Conservation (phyloP, 2,329 filamentous ascomycete species). For the Sporothrix brunneoviolacea region DNA sequence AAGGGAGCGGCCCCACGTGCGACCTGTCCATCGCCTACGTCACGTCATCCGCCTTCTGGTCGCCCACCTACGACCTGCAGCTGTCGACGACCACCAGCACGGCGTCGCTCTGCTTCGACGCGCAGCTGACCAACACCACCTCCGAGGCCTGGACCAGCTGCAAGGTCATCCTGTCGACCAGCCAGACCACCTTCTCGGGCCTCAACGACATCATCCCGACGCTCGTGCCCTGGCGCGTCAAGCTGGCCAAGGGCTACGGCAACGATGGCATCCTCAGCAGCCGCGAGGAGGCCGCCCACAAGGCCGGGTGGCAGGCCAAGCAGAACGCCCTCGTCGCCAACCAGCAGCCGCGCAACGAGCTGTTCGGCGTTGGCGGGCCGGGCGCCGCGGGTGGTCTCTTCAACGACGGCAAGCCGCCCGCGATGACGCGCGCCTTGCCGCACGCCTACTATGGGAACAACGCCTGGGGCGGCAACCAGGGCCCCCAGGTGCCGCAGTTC, state of each 20-base stretch:
- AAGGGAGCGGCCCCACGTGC: no score
- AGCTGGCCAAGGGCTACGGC: conserved; percentile 29
- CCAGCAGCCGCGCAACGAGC: conserved; percentile 27
- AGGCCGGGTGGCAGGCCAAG: conserved; percentile 24
- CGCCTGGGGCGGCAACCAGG: no score
- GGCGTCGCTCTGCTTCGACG: conserved; percentile 53
- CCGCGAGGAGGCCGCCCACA: conserved; percentile 31
- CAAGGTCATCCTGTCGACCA: conserved; percentile 56
- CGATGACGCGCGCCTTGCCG: no score
- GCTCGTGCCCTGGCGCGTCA: conserved; percentile 51
- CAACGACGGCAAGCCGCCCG: no score
- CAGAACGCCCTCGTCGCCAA: conserved; percentile 17
- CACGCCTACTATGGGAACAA: no score
- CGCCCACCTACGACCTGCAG: conserved; percentile 54
- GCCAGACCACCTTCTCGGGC: conserved; percentile 51
- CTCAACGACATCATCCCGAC: conserved; percentile 49
- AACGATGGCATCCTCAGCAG: conserved; percentile 31
- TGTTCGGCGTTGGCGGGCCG: conserved; percentile 28
- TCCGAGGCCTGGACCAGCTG: conserved; percentile 58
- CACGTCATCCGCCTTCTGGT: conserved; percentile 51
- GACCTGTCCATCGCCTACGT: conserved; percentile 53
- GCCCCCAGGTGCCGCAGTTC: background rate
- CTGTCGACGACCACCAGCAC: conserved; percentile 50
- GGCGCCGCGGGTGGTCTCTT: background rate
- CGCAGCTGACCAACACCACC: conserved; percentile 54